Evolutionary conservation across 2,329 filamentous ascomycete genomes (phyloP).

Genomic region (Arthrobotrys entomopaga): DNA sequence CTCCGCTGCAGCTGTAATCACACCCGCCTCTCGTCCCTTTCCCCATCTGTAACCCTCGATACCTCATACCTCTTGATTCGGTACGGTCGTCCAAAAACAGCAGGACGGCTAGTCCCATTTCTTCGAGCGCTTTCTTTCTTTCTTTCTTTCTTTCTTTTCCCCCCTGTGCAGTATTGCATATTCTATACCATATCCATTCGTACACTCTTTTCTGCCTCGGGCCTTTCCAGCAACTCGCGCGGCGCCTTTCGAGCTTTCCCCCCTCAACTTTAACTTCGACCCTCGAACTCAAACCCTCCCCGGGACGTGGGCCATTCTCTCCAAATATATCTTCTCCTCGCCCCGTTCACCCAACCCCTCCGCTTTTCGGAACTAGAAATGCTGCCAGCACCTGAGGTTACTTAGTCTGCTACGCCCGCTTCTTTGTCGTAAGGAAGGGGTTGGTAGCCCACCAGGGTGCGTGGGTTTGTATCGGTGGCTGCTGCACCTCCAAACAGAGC

Average conservation of each 20-base stretch:
- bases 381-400: conserved; percentile 17
- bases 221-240: conserved; percentile 3
- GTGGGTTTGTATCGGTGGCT: conserved; percentile 27
- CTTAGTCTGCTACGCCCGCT: conserved; percentile 19
- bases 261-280: neutral
- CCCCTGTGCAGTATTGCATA: too few relatives aligned
- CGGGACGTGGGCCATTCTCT: too few relatives aligned
- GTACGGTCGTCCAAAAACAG: too few relatives aligned
- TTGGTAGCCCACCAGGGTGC: conserved; percentile 22
- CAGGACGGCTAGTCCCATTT: too few relatives aligned
- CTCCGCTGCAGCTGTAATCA: too few relatives aligned
- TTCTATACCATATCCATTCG: too few relatives aligned
- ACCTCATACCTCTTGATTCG: too few relatives aligned
- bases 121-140: too few relatives aligned
- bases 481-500: conserved; percentile 27
- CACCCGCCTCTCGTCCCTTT: too few relatives aligned
- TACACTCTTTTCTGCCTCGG: neutral
- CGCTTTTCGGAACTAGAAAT: conserved; percentile 1
- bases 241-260: neutral
- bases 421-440: conserved; percentile 20
- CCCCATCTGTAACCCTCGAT: too few relatives aligned
- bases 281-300: too few relatives aligned
- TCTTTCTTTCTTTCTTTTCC: too few relatives aligned
- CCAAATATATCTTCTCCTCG: neutral
- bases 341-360: neutral